phyloP scores from a whole-genome alignment of 148 eudicot genomes.

The Arbutus unedo region DNA sequence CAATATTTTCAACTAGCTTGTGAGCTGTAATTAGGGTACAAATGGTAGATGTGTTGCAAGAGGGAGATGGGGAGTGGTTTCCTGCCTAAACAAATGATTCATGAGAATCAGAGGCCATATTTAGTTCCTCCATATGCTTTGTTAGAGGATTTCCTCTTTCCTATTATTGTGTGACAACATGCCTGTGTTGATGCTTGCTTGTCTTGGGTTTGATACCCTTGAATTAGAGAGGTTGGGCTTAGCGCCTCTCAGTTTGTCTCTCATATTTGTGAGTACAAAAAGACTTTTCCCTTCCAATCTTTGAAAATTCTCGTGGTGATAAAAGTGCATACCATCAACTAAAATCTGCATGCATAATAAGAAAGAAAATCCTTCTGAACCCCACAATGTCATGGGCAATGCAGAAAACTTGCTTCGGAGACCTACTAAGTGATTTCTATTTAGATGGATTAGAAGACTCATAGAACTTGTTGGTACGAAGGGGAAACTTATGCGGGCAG shows the following conservation, averaged over 20 bases:
- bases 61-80: background rate
- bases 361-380: slow-evolving; percentile 1
- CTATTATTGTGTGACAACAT: background rate
- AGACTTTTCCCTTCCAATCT: background rate
- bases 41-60: background rate
- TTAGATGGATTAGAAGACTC: background rate
- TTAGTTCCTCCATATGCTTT: background rate
- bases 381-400: background rate
- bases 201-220: background rate
- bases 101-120: background rate
- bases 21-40: background rate
- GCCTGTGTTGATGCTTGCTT: background rate
- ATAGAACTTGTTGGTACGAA: background rate
- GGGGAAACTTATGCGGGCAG: background rate
- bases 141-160: background rate
- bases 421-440: background rate
- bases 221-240: background rate
- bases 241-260: background rate
- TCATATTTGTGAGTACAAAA: background rate
- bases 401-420: background rate
- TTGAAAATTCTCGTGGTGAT: background rate
- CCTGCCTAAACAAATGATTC: background rate
- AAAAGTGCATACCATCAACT: background rate
- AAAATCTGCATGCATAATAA: background rate
- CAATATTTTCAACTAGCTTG: background rate